Base-by-base conservation (phyloP, 176 grass and related monocot species). In the Oryza brachyantha region DNA sequence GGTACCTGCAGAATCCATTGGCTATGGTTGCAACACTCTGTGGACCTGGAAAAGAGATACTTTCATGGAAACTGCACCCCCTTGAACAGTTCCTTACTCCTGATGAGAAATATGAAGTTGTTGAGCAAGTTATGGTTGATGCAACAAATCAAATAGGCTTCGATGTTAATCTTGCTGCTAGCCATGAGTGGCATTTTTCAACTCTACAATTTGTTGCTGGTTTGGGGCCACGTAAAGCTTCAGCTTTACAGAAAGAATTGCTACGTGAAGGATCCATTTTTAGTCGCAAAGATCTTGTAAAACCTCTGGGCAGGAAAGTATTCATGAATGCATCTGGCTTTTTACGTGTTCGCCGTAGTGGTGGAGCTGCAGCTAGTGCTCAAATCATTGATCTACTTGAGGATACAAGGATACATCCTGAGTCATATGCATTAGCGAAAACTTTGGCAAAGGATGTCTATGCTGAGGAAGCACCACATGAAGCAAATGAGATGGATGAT, bases 401-500 rank as follows among this genome's bases (percentile, higher is more conserved):
- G 87, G 96, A 99, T 68, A 99, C 96, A 72, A 87, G 96, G 79
- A 99, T 99, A 58, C 96, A 99, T 95, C 96, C 96, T 34, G 96
- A 99, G 57, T 99, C 96, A 0, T 99, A 99, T 35, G 90, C 75
- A 5, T 64, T 99, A 50, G 96, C 96, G 76, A 94, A 90, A 58
- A 94, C 88, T 42, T 88, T 99, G 68, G 96, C 92, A 12, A 99
- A 89, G 78, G 96, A 96, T 78, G 88, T 99, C 2, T 87, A 74
- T 83, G 71, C 50, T 10, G 90, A 79, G 75, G 81, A 62, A 8
- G 39, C n/a, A 72, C 59, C 73, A 14, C 79, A 90, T 79, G 96
- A 96, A 75, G 35, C 69, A 2, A 89, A 96, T 62, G 92, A 96
- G 14, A 85, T 93, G 76, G 92, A 93, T 3, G 96, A 99, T 76